A percentile compares a stretch with the other conserved stretches of the same genome.
Evolutionary conservation across 2,329 filamentous ascomycete species (phyloP).

Genomic region (Cladosporium cucumerinum): DNA sequence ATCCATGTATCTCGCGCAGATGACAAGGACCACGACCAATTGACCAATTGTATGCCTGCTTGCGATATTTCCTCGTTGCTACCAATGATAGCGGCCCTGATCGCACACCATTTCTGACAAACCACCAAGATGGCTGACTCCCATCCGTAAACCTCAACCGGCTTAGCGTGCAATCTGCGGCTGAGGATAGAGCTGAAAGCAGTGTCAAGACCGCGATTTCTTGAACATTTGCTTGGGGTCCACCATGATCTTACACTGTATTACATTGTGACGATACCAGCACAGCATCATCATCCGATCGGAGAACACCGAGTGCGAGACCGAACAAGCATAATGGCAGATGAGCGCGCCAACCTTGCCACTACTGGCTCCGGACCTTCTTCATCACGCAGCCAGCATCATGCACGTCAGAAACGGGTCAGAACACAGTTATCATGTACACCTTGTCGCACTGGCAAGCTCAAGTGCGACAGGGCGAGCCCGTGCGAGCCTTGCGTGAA

Average conservation of each 20-base stretch:
- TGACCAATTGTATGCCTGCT: neutral
- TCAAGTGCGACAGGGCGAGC: conserved; percentile 36
- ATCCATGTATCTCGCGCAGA: neutral
- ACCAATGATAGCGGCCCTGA: neutral
- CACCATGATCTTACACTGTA: neutral
- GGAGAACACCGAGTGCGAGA: neutral
- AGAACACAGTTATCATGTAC: conserved; percentile 37
- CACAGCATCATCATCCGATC: neutral
- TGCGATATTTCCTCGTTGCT: neutral
- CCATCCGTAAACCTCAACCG: neutral
- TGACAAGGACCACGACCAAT: neutral
- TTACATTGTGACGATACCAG: neutral
- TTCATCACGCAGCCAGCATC: conserved; percentile 15
- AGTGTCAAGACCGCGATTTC: neutral
- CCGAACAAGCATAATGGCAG: neutral
- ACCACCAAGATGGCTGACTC: neutral
- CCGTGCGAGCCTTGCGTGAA: conserved; percentile 40
- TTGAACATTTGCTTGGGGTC: neutral
- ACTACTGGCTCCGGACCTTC: neutral
- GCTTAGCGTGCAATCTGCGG: conserved; percentile 5
- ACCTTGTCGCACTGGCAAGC: conserved; percentile 36
- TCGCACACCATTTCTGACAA: neutral
- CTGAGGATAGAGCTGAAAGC: neutral
- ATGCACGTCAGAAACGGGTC: conserved; percentile 36
- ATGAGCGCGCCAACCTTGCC: neutral